phyloP scores from a whole-genome alignment of 306 rosid species.

The Cucurbita ficifolia region DNA sequence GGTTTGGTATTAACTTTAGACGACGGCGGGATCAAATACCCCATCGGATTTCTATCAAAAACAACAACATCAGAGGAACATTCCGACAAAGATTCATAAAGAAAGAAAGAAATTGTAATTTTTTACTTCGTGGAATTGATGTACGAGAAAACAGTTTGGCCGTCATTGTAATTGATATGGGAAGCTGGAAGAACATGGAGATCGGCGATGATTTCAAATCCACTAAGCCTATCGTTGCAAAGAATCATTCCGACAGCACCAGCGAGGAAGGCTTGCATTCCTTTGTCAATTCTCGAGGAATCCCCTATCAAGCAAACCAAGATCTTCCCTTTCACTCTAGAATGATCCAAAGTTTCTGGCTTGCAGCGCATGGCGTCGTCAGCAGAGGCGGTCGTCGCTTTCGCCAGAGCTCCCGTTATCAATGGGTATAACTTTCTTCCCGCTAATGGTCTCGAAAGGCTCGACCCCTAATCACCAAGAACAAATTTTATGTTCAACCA shows the following conservation, averaged over 20 bases:
- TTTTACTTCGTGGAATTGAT: background rate
- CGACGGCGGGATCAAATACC: conserved; percentile 28
- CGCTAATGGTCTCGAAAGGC: conserved; percentile 25
- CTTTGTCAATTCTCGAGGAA: conserved; percentile 27
- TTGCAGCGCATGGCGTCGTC: conserved; percentile 26
- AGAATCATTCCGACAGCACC: conserved; percentile 79
- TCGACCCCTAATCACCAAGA: conserved; percentile 28
- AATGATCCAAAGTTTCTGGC: conserved; percentile 28
- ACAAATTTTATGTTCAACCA: no score
- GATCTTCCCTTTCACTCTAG: conserved; percentile 41
- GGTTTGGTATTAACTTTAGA: conserved; percentile 27
- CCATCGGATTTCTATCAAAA: conserved; percentile 37
- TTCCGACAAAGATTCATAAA: no score
- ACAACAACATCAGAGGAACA: no score
- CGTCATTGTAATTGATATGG: no score
- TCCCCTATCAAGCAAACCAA: conserved; percentile 47
- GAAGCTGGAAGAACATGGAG: no score
- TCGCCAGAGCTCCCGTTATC: conserved; percentile 33
- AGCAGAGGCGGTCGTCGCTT: background rate
- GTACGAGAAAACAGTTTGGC: background rate
- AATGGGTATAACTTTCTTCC: conserved; percentile 35
- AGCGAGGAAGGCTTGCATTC: conserved; percentile 31
- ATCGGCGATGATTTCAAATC: conserved; percentile 12
- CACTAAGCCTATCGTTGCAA: conserved; percentile 24
- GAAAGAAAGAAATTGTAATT: no score